Percentiles rank a stretch among this genome's conserved stretches.
These are phyloP conservation scores for Arabis alpina DNA, from an alignment of 345 rosid species.

Conservation along the genomic window DNA sequence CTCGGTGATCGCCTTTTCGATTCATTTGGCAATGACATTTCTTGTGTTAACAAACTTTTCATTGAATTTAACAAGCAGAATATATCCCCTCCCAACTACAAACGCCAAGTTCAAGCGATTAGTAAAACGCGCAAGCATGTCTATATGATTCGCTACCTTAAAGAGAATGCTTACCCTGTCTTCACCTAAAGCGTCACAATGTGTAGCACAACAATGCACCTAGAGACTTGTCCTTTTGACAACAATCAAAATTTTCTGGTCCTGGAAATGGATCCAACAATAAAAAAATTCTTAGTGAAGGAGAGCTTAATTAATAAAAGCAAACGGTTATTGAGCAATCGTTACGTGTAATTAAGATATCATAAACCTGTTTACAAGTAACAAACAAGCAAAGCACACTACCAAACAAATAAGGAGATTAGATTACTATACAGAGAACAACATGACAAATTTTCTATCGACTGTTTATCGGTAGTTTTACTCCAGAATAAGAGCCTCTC, in stretches of 20 bases:
- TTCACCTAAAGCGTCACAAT: slow-evolving; percentile 43
- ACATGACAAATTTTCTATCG: neutral
- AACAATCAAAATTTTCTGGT: slow-evolving; percentile 65
- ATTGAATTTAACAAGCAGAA: no score
- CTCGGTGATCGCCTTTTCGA: slow-evolving; percentile 62
- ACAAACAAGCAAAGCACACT: slow-evolving; percentile 35
- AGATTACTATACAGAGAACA: slow-evolving; percentile 45
- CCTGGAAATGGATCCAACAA: slow-evolving; percentile 49
- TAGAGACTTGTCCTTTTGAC: slow-evolving; percentile 39
- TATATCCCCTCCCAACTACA: slow-evolving; percentile 39
- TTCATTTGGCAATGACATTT: slow-evolving; percentile 70
- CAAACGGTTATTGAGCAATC: slow-evolving; percentile 17
- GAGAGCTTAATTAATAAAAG: neutral
- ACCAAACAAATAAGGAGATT: slow-evolving; percentile 39
- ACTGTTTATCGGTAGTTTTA: slow-evolving; percentile 3
- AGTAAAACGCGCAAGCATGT: neutral
- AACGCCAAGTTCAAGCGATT: slow-evolving; percentile 1
- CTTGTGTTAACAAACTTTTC: slow-evolving; percentile 64
- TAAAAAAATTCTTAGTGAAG: no score
- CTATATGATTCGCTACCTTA: neutral
- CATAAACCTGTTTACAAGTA: slow-evolving; percentile 28
- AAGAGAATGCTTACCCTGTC: slow-evolving; percentile 52
- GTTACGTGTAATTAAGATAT: slow-evolving; percentile 41
- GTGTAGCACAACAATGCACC: slow-evolving; percentile 38
- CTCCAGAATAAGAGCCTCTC: neutral